Percentiles rank a stretch among this genome's conserved stretches.
Conservation (phyloP, 2,329 filamentous ascomycete species). For the Xylaria sp. region DNA sequence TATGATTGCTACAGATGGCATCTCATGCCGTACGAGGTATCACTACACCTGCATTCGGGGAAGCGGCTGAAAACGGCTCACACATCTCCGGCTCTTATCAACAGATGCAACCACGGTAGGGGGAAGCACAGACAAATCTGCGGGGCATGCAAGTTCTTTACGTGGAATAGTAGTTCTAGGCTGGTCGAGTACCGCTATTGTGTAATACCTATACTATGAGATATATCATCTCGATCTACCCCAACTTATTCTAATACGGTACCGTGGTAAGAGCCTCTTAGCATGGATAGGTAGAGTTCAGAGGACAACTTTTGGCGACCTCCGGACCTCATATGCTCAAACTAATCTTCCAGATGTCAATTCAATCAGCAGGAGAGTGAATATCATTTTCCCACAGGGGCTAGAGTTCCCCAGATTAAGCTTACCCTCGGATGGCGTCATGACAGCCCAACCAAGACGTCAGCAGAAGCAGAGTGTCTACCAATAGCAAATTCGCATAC, state of each 20-base stretch:
- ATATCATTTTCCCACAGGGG: not conserved
- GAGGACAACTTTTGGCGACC: not conserved
- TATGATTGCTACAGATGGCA: constrained; percentile 23
- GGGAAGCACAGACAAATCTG: not conserved
- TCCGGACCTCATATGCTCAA: not conserved
- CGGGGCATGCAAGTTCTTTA: constrained; percentile 19
- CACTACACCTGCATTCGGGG: constrained; percentile 27
- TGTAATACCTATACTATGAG: not conserved
- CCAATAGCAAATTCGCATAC: not conserved
- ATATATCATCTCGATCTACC: not conserved
- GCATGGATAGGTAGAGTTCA: not conserved
- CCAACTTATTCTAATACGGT: not conserved
- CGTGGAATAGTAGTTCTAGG: constrained; percentile 24
- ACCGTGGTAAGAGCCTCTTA: constrained; percentile 6
- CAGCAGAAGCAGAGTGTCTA: not conserved
- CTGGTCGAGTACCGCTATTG: not conserved
- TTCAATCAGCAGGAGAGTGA: not conserved
- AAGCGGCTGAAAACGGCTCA: constrained; percentile 25
- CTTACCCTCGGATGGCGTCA: not conserved
- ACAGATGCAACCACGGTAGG: not conserved
- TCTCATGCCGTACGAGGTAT: constrained; percentile 16
- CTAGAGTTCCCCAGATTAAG: not conserved
- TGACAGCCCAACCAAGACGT: not conserved
- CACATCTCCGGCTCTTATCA: constrained; percentile 28
- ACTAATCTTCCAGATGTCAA: not conserved